These are phyloP conservation scores for Fusarium multiceps DNA, from an alignment of 2,329 filamentous ascomycete genomes.

Conservation along the genomic window DNA sequence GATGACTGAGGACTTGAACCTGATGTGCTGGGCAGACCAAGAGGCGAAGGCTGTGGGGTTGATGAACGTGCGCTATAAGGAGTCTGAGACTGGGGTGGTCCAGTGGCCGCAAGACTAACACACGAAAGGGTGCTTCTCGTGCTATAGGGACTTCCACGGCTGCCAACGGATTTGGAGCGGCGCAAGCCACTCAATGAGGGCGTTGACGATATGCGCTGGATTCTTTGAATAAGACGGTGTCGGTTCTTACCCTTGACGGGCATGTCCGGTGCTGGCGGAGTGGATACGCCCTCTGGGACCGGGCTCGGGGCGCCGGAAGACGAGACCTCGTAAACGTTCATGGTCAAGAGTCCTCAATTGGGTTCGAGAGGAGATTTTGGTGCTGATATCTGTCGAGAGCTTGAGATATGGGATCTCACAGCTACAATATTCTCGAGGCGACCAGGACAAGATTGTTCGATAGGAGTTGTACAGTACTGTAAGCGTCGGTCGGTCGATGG, in stretches of 20 bases:
- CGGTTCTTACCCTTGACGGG: constrained; percentile 71
- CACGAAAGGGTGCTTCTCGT: constrained; percentile 64
- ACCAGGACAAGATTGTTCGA: constrained; percentile 1
- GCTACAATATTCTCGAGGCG: not conserved
- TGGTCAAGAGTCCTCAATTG: constrained; percentile 19
- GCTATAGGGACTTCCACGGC: constrained; percentile 76
- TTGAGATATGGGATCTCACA: not conserved
- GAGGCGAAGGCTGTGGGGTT: constrained; percentile 56
- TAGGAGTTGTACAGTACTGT: constrained; percentile 14
- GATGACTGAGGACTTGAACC: constrained; percentile 55
- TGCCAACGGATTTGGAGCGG: constrained; percentile 73
- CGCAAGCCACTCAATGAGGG: constrained; percentile 74
- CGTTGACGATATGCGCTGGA: constrained; percentile 86
- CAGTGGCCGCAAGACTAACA: constrained; percentile 61
- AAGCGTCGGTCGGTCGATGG: constrained; percentile 21
- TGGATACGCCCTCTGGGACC: constrained; percentile 41
- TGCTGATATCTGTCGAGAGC: not conserved
- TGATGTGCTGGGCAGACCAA: constrained; percentile 51
- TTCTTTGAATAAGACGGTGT: constrained; percentile 75
- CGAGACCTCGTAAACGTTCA: constrained; percentile 43
- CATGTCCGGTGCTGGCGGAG: constrained; percentile 44
- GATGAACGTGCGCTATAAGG: constrained; percentile 45
- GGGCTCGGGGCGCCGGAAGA: constrained; percentile 45
- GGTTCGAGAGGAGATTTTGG: not conserved
- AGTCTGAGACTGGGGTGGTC: constrained; percentile 46